Evolutionary conservation across 1,284 basidiomycete species (phyloP), one percentile per base, ranked within the genome.

Genomic region (Inonotus obliquus): DNA sequence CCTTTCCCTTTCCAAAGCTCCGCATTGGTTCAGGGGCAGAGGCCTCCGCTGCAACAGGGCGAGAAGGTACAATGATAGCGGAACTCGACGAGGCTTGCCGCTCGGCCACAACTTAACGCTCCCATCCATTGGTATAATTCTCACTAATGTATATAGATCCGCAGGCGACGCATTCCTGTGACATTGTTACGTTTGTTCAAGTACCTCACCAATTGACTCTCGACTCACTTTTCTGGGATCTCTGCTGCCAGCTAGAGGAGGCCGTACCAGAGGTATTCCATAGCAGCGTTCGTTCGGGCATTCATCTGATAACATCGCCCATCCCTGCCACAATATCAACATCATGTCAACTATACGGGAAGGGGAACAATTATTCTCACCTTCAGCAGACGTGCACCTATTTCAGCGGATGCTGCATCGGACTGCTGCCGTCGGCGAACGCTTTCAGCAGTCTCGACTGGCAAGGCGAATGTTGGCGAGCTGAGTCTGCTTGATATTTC

Each of bases 251-350:
- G 76, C 67, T 70, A 82, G 87, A n/a, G 87, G 87, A 48, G 86
- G 87, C 55, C 87, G 77, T 59, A 90, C 86, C 32, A 92, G 79
- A 32, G 89, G 90, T 11, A 91, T 76, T 14, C 88, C 89, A 70
- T 83, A 87, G 67, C 90, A 92, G 39, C 75, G 74, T 27, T 69
- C 67, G 67, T 82, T 86, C 0, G 83, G 82, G 68, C 92, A 94
- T 74, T 92, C 90, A 54, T 92, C 90, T 45, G 81, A 89, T 21
- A 94, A 77, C 87, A 94, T 89, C 0, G 91, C 84, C 89, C 89
- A 93, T 47, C 91, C 91, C 53, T 48, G 13, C n/a, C 1, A n/a
- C 23, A 14, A 37, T 32, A 13, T 51, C 37, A 57, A 47, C 10
- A 19, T 25, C 37, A 27, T 13, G 37, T 41, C 54, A n/a, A 51